Percentiles rank a stretch among this genome's conserved stretches.
Conservation (phyloP, 805 yeast genomes). For the Lachancea kluyveri region DNA sequence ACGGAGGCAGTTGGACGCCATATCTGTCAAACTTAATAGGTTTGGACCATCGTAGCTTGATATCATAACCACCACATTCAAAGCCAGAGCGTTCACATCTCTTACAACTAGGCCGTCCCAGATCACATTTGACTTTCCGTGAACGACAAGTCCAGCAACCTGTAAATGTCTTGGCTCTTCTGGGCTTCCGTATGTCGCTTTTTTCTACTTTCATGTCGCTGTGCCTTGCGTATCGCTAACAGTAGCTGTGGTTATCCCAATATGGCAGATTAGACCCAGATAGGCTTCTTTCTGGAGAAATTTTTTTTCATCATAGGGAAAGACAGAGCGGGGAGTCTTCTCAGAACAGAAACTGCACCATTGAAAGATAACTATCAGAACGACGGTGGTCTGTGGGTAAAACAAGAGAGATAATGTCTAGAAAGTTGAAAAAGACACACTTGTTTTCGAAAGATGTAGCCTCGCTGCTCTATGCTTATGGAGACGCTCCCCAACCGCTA, state of each 20-base stretch:
- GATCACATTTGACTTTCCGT: slow-evolving; percentile 76
- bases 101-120: slow-evolving; percentile 61
- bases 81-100: slow-evolving; percentile 64
- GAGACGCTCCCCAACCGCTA: slow-evolving; percentile 63
- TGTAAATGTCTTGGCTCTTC: slow-evolving; percentile 64
- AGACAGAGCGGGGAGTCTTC: no score
- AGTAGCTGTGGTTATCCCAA: no score
- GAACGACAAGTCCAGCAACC: slow-evolving; percentile 88
- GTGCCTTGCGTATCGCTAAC: no score
- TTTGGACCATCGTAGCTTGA: slow-evolving; percentile 68
- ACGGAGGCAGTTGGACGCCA: slow-evolving; percentile 28
- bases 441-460: slow-evolving; percentile 46
- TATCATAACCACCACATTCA: slow-evolving; percentile 76
- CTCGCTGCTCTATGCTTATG: slow-evolving; percentile 62
- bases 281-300: no score
- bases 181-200: slow-evolving; percentile 10
- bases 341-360: no score
- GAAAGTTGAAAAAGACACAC: slow-evolving; percentile 36
- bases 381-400: no score
- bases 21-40: slow-evolving; percentile 46
- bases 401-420: slow-evolving; percentile 19
- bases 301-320: no score
- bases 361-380: no score
- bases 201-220: slow-evolving; percentile 1
- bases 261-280: no score